phyloP scores from a whole-genome alignment of 352 stramenopile genomes.

The Phytopythium kandeliae region DNA sequence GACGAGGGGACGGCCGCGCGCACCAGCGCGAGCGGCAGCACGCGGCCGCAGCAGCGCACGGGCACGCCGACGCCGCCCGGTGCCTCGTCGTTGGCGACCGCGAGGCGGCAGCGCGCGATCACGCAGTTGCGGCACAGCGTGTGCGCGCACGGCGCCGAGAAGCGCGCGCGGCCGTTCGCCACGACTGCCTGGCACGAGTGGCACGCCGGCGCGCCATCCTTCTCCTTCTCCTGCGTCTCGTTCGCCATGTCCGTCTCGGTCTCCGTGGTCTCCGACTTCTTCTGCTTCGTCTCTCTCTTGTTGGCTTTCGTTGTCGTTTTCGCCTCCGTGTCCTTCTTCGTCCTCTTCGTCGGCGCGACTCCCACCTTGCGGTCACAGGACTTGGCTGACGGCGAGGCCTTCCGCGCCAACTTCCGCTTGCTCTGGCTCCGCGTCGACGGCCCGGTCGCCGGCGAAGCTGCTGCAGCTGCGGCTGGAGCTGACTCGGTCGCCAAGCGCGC shows the following conservation, averaged over 20 bases:
- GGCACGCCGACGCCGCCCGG: constrained; percentile 16
- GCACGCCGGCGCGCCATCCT: constrained; percentile 2
- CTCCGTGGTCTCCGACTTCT: too few relatives aligned
- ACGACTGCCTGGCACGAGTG: constrained; percentile 5
- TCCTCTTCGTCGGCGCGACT: too few relatives aligned
- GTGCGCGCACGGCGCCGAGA: constrained; percentile 17
- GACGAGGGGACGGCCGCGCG: constrained; percentile 13
- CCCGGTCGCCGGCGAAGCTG: too few relatives aligned
- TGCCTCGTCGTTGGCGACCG: constrained; percentile 19
- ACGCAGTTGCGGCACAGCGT: constrained; percentile 29
- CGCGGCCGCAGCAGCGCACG: constrained; percentile 26
- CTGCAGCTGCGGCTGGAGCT: background rate
- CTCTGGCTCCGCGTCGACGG: background rate
- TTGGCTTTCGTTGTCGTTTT: too few relatives aligned
- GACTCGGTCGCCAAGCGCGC: too few relatives aligned
- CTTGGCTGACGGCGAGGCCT: too few relatives aligned
- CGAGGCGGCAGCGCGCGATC: constrained; percentile 15
- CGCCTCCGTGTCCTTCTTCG: too few relatives aligned
- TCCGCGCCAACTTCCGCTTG: constrained; percentile 3
- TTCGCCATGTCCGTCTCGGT: too few relatives aligned
- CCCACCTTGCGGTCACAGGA: too few relatives aligned
- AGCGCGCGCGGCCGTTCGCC: background rate
- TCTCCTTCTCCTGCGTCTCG: too few relatives aligned
- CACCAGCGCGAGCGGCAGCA: constrained; percentile 30
- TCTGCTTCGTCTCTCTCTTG: too few relatives aligned